Base-by-base conservation (phyloP, 2,329 filamentous ascomycete species). In the Diaporthe humulicola region DNA sequence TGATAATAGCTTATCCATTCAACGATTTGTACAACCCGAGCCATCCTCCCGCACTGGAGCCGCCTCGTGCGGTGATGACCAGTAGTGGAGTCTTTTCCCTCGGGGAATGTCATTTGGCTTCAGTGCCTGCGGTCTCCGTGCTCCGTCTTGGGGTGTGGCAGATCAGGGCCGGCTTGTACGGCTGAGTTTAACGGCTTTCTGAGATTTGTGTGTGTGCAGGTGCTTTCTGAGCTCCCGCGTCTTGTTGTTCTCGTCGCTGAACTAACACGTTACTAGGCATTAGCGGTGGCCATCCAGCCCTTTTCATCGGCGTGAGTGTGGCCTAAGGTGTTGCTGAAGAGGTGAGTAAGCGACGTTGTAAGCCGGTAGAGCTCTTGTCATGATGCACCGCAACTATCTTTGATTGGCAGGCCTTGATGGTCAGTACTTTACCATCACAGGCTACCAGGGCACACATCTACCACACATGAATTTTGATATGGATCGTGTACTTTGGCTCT, bases 1-100 rank as follows among this genome's bases (percentile, higher is more conserved):
- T 91, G 89, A 91, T 85, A 87, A 88, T 82, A 91, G 92, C 91
- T 91, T 92, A 93, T 93, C 92, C 92, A 93, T 93, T 93, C 92
- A 89, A 92, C 90, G 88, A 93, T 87, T 83, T 88, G 87, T 89
- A 84, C 85, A 86, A 83, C 87, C 92, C 92, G 87, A 93, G 91
- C 90, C 89, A 91, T 90, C 86, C 93, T 94, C 89, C 90, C 92
- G 84, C 91, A 94, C 92, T 90, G 83, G 86, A 95, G 91, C 82
- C 83, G 80, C 80, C 80, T 78, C 79, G 79, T 78, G 83, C 81
- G 84, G 88, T 86, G 84, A 94, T 88, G 93, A 94, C 84, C 82
- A 89, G 93, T 94, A 92, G 93, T 94, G 92, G 91, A 94, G 93
- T 93, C 48, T 90, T 82, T 86, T 82, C 82, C 79, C 81, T 81